phyloP scores from a whole-genome alignment of 192 early-diverging fungal genomes.

The Dispira parvispora region DNA sequence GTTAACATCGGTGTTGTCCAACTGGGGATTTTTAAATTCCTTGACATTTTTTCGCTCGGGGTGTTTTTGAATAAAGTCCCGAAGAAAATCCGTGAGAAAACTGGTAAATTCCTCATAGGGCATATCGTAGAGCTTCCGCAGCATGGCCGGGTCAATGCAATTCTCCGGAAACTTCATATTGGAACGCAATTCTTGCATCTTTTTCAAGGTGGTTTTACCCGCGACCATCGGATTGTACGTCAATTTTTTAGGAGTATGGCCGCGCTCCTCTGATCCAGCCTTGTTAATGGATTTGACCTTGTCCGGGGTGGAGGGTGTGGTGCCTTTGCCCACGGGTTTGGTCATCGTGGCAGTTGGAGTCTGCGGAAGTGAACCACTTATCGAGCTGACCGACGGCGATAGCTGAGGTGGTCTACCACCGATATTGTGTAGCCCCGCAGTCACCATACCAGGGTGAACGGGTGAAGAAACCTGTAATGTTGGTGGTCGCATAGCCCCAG shows the following conservation, averaged over 20 bases:
- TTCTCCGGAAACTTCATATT: not conserved
- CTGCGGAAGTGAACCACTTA: not conserved
- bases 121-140: not conserved
- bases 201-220: slow-evolving; percentile 6
- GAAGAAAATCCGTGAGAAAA: not conserved
- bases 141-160: slow-evolving; percentile 1
- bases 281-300: not conserved
- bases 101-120: not conserved
- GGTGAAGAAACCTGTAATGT: not conserved
- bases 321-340: not conserved
- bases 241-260: not conserved
- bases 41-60: slow-evolving; percentile 6
- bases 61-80: not conserved
- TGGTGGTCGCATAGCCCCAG: too few species aligned
- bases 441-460: not conserved
- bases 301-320: not conserved
- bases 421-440: not conserved
- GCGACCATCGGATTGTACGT: slow-evolving; percentile 6
- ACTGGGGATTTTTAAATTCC: slow-evolving; percentile 8
- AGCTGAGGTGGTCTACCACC: not conserved
- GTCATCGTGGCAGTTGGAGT: not conserved
- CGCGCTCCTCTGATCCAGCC: not conserved
- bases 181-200: not conserved
- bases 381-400: not conserved
- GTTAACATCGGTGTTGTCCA: slow-evolving; percentile 6